Evolutionary conservation across 805 yeast species (phyloP).

Genomic region (Candida khao-thaluensis): DNA sequence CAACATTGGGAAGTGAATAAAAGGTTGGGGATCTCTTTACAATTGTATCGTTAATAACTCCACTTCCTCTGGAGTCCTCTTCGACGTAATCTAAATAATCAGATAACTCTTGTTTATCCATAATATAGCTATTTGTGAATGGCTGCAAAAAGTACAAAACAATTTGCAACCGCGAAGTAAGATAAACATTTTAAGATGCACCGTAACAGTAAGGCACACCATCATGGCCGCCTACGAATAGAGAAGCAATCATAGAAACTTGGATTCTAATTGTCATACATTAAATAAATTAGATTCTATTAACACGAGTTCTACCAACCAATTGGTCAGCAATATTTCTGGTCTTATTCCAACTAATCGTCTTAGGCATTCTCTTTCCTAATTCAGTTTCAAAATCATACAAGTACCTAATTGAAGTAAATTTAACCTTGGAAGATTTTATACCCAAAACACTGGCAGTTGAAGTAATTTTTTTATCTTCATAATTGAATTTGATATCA

Average conservation of each 20-base stretch:
- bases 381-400: conserved; percentile 88
- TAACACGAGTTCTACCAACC: conserved; percentile 58
- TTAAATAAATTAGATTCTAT: conserved; percentile 6
- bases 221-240: too few species aligned
- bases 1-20: too few species aligned
- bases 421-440: conserved; percentile 70
- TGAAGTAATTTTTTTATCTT: conserved; percentile 29
- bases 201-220: too few species aligned
- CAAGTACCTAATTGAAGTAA: conserved; percentile 69
- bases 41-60: too few species aligned
- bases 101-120: neutral
- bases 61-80: too few species aligned
- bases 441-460: conserved; percentile 87
- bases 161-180: too few species aligned
- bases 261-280: too few species aligned
- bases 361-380: conserved; percentile 80
- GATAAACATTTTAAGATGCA: too few species aligned
- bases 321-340: conserved; percentile 81
- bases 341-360: conserved; percentile 75
- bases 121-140: neutral
- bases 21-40: too few species aligned
- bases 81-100: neutral
- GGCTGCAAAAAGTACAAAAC: too few species aligned
- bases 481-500: conserved; percentile 31
- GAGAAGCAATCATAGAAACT: too few species aligned